Evolutionary conservation across 176 grass and related monocot species (phyloP).

Genomic region (Guadua angustifolia): DNA sequence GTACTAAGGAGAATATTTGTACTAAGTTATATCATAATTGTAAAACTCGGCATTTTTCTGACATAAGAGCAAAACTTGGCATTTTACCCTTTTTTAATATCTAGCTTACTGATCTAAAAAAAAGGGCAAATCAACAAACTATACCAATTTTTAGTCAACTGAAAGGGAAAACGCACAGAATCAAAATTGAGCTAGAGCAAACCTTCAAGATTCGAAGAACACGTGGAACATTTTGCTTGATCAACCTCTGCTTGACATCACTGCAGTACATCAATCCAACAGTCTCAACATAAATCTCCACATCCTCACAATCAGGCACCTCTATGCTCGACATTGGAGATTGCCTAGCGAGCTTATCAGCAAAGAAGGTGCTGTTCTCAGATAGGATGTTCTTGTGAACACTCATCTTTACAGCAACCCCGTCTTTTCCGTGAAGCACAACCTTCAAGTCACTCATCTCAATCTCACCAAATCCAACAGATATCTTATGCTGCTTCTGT

Average conservation of each 20-base stretch:
- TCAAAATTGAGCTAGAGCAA: slow-evolving; percentile 10
- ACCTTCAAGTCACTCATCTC: slow-evolving; percentile 75
- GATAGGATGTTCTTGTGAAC: slow-evolving; percentile 75
- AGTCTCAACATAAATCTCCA: slow-evolving; percentile 87
- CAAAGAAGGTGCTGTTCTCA: slow-evolving; percentile 72
- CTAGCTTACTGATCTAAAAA: background rate
- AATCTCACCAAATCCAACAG: slow-evolving; percentile 71
- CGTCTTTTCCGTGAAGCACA: slow-evolving; percentile 67
- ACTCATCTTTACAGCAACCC: slow-evolving; percentile 72
- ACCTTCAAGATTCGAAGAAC: slow-evolving; percentile 86
- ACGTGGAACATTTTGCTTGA: slow-evolving; percentile 82
- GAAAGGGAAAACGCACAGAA: slow-evolving; percentile 1
- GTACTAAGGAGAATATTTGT: background rate
- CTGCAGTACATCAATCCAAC: slow-evolving; percentile 94
- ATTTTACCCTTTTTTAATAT: background rate
- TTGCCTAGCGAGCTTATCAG: slow-evolving; percentile 64
- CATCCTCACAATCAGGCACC: slow-evolving; percentile 81
- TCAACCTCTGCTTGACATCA: slow-evolving; percentile 74
- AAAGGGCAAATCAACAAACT: background rate
- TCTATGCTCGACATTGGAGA: slow-evolving; percentile 67
- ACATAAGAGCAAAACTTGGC: background rate
- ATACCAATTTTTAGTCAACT: background rate
- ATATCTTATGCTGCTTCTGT: slow-evolving; percentile 70
- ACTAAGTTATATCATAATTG: background rate
- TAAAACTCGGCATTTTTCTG: background rate